Conservation (phyloP, 164 flowering plant genomes). For the Annona squamosa region DNA sequence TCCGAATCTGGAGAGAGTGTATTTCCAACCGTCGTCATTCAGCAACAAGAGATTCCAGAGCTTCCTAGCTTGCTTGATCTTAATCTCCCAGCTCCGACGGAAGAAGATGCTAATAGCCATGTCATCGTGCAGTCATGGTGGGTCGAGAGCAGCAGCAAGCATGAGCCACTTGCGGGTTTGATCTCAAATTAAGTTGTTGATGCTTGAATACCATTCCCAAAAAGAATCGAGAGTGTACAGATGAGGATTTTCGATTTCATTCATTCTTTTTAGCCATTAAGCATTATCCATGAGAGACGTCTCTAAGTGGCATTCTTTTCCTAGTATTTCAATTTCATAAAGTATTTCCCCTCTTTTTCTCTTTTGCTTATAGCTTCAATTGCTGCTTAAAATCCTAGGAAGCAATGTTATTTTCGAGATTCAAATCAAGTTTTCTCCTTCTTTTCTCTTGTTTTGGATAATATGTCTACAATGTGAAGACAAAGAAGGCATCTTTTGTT, state of each 20-base stretch:
- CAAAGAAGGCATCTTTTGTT: neutral
- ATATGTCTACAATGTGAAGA: neutral
- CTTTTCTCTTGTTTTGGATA: neutral
- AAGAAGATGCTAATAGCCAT: slow-evolving; percentile 29
- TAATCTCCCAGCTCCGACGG: slow-evolving; percentile 55
- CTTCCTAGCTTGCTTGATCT: slow-evolving; percentile 43
- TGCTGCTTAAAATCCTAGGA: neutral
- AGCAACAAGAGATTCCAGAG: slow-evolving; percentile 23
- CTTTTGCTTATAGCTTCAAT: slow-evolving; percentile 6
- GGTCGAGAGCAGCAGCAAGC: slow-evolving; percentile 22
- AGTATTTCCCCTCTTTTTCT: neutral
- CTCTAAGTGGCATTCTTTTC: slow-evolving; percentile 4
- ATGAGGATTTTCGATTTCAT: slow-evolving; percentile 21
- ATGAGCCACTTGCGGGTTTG: slow-evolving; percentile 22
- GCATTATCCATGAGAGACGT: slow-evolving; percentile 5
- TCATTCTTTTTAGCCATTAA: slow-evolving; percentile 18
- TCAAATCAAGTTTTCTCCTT: neutral
- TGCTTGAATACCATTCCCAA: neutral
- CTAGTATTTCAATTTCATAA: neutral
- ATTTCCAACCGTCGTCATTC: slow-evolving; percentile 21
- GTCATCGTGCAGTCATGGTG: slow-evolving; percentile 24
- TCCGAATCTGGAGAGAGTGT: slow-evolving; percentile 13
- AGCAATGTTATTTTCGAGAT: neutral
- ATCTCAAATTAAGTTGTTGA: slow-evolving; percentile 11
- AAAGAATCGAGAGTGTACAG: slow-evolving; percentile 29